phyloP scores from a whole-genome alignment of 192 early-diverging fungal species.

The Gonapodya prolifera region DNA sequence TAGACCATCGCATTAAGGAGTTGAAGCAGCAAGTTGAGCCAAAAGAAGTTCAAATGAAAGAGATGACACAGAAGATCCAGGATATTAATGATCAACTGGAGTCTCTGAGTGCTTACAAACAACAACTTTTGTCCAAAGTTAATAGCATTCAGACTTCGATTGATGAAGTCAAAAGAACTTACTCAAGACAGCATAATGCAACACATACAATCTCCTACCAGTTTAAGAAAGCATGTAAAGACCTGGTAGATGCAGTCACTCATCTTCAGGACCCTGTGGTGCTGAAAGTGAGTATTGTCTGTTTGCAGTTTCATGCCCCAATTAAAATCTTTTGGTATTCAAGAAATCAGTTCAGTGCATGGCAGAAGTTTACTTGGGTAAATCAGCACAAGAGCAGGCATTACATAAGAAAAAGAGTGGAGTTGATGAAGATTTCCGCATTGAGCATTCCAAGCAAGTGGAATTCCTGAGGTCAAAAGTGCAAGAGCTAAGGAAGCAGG shows the following conservation, averaged over 20 bases:
- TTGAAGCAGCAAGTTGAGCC: constrained; percentile 44
- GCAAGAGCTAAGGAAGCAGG: background rate
- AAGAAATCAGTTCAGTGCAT: background rate
- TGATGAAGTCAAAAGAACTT: constrained; percentile 11
- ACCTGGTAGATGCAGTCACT: constrained; percentile 22
- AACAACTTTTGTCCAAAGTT: constrained; percentile 14
- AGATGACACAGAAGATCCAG: constrained; percentile 34
- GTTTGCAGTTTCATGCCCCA: too few relatives aligned
- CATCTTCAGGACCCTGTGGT: constrained; percentile 33
- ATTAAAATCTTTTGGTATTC: background rate
- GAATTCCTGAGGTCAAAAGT: background rate
- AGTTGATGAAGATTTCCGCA: background rate
- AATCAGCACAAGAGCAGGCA: background rate
- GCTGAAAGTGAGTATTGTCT: constrained; percentile 8
- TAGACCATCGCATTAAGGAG: constrained; percentile 43
- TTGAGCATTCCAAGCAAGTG: constrained; percentile 5
- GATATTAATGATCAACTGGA: constrained; percentile 33
- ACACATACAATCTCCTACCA: constrained; percentile 17
- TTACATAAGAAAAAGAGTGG: background rate
- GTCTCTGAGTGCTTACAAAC: constrained; percentile 18
- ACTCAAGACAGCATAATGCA: constrained; percentile 15
- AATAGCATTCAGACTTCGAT: constrained; percentile 14
- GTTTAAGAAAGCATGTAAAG: constrained; percentile 19
- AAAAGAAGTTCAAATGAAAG: constrained; percentile 32
- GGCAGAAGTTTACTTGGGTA: background rate